Evolutionary conservation across 345 rosid genomes (phyloP).

Genomic region (Aquilaria malaccensis): DNA sequence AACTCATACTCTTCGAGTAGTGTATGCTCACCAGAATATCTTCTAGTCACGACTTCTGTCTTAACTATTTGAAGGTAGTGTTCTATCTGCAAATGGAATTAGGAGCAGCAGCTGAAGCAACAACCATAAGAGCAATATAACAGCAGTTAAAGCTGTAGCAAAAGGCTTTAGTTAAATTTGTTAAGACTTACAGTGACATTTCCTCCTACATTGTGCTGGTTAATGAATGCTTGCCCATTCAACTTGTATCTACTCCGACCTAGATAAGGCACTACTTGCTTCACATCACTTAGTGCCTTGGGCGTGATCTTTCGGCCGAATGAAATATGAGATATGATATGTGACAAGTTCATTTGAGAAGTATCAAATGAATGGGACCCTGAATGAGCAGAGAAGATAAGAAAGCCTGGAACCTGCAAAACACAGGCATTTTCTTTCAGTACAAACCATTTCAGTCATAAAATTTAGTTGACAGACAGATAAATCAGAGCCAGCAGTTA

Average conservation of each 20-base stretch:
- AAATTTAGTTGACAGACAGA: background rate
- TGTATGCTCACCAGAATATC: conserved; percentile 27
- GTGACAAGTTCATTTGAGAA: conserved; percentile 85
- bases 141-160: background rate
- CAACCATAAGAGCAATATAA: no score
- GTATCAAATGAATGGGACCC: conserved; percentile 86
- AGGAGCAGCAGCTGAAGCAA: background rate
- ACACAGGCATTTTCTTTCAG: background rate
- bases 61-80: conserved; percentile 89
- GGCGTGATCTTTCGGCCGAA: conserved; percentile 62
- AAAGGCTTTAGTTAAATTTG: no score
- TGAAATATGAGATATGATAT: conserved; percentile 74
- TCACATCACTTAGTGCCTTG: conserved; percentile 44
- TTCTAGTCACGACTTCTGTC: conserved; percentile 58
- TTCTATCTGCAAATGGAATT: conserved; percentile 59
- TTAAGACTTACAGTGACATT: conserved; percentile 73
- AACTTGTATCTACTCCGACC: conserved; percentile 69
- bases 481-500: conserved; percentile 4
- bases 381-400: conserved; percentile 74
- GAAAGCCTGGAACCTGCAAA: conserved; percentile 86
- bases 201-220: conserved; percentile 61
- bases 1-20: conserved; percentile 77
- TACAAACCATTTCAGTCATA: conserved; percentile 4
- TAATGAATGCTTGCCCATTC: conserved; percentile 62
- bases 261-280: conserved; percentile 60